Evolutionary conservation across 148 eudicot genomes (phyloP).

Genomic region (Suaeda aralocaspica): DNA sequence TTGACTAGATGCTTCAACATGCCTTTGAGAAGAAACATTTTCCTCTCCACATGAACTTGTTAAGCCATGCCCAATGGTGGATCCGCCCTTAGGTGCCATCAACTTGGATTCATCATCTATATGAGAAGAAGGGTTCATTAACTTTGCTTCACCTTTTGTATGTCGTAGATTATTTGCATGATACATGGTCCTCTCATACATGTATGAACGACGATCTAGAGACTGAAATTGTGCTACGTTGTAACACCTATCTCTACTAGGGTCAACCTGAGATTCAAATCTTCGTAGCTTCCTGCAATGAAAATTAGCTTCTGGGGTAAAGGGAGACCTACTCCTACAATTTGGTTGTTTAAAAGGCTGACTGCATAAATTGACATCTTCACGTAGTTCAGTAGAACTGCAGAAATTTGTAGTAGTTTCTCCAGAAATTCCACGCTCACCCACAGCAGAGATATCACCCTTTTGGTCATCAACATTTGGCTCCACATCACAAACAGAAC

Average conservation of each 20-base stretch:
- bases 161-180: slow-evolving; percentile 2
- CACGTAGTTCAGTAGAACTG: slow-evolving; percentile 1
- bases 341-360: slow-evolving; percentile 24
- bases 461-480: slow-evolving; percentile 1
- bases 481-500: background rate
- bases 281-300: slow-evolving; percentile 7
- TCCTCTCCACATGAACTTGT: too few relatives aligned
- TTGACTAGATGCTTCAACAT: slow-evolving; percentile 8
- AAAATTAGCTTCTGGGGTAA: slow-evolving; percentile 8
- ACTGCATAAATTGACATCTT: slow-evolving; percentile 17
- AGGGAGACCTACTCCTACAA: slow-evolving; percentile 16
- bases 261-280: slow-evolving; percentile 16
- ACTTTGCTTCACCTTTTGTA: slow-evolving; percentile 8
- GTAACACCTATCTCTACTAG: slow-evolving; percentile 10
- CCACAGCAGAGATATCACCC: background rate
- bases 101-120: background rate
- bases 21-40: too few relatives aligned
- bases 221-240: slow-evolving; percentile 15
- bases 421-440: background rate
- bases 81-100: slow-evolving; percentile 7
- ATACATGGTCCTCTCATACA: background rate
- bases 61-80: too few relatives aligned
- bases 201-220: slow-evolving; percentile 15
- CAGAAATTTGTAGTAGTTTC: background rate
- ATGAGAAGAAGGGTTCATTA: background rate